Base-by-base conservation (phyloP, 129 eudicot genomes). In the Centaurea solstitialis region DNA sequence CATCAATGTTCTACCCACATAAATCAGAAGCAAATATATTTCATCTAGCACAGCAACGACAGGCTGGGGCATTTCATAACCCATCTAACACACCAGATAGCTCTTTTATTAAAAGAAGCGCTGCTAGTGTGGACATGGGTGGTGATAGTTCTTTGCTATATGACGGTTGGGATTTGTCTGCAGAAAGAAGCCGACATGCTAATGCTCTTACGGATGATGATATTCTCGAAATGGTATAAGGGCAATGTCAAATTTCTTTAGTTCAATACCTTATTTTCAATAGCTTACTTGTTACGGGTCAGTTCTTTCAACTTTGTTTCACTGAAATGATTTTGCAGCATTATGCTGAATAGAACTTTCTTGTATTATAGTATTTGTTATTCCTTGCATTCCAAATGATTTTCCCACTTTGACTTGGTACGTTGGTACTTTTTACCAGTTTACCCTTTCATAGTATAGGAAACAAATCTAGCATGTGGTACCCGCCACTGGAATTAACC, bases 201-300 rank as follows among this genome's bases (percentile, higher is more conserved):
- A 87, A 85, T 86, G 90, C 72, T 72, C 78, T 92, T 64, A 90
- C 98, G 41, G 98, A 92, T 53, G 98, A 94, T 72, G 98, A 94
- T 77, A 90, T 94, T 26, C 92, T 94, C 78, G 96, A 90, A 76
- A 94, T 94, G 97, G 98, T 94, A 89, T 67, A 30, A 39, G 45
- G 47, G 65, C 2, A 22, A 17, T 57, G 5, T n/a, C 22, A 57
- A 57, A n/a, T 57, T 57, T 22, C n/a, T 57, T 57, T n/a, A 15
- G 22, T 57, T 57, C n/a, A 17, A 21, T 7, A 15, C 12, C 28
- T 18, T 18, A 26, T 47, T 66, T 23, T 38, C 26, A 21, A 11
- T 33, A 45, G 5, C 62, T 61, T 59, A 22, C 8, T 38, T 57
- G 65, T 57, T 57, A 6, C 24, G 0, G 66, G 66, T n/a, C 66